A percentile compares a stretch with the other conserved stretches of the same genome.
Conservation (phyloP, 306 rosid genomes). For the Senna siamea region DNA sequence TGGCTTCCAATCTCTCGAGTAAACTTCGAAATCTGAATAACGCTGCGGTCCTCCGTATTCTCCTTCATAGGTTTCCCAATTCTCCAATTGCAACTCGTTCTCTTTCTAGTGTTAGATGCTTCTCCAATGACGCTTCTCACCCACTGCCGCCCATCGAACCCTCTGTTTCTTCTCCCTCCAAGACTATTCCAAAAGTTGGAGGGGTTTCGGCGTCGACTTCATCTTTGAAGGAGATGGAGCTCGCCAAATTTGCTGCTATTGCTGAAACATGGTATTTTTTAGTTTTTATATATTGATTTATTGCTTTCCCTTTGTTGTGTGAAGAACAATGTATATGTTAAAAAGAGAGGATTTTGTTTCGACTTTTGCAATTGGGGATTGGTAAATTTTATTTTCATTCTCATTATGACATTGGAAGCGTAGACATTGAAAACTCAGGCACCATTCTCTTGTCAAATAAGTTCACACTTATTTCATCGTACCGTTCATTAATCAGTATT, state of each 20-base stretch:
- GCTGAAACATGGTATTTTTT: slow-evolving; percentile 2
- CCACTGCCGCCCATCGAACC: slow-evolving; percentile 9
- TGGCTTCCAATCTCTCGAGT: slow-evolving; percentile 50
- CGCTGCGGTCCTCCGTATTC: slow-evolving; percentile 20
- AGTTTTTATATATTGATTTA: not conserved
- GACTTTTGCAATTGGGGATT: not conserved
- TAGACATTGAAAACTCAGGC: not conserved
- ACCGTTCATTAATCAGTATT: not conserved
- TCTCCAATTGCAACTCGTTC: not conserved
- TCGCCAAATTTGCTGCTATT: slow-evolving; percentile 22
- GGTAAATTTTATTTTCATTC: not conserved
- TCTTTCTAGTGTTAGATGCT: slow-evolving; percentile 41
- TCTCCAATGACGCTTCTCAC: slow-evolving; percentile 45
- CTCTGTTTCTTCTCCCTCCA: not conserved
- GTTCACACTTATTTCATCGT: too few relatives aligned
- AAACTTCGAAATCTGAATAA: slow-evolving; percentile 44
- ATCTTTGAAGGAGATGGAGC: slow-evolving; percentile 23
- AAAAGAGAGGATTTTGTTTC: not conserved
- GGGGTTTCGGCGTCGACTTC: not conserved
- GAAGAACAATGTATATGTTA: not conserved
- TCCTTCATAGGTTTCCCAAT: not conserved
- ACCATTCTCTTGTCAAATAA: not conserved
- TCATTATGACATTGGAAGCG: not conserved
- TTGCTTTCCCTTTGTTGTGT: not conserved
- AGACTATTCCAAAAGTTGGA: not conserved